These are phyloP conservation scores for Torulaspora pretoriensis DNA, from an alignment of 1,139 yeast species.

Conservation along the genomic window DNA sequence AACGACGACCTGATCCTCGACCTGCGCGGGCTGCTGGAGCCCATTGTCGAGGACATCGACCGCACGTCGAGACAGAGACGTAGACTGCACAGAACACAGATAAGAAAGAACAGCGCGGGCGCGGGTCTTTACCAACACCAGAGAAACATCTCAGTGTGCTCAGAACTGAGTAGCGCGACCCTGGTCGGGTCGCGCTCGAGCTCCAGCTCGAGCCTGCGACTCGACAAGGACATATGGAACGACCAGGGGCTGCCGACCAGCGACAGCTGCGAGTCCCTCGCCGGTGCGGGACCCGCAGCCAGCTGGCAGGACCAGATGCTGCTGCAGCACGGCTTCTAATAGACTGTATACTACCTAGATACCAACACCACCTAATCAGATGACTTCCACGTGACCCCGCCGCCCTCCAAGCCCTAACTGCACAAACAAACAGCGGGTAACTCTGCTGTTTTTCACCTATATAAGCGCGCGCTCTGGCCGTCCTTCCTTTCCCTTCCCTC, in stretches of 20 bases:
- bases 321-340: slow-evolving; percentile 10
- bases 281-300: not conserved
- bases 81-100: slow-evolving; percentile 16
- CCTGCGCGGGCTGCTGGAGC: slow-evolving; percentile 53
- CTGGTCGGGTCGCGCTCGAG: slow-evolving; percentile 13
- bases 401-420: not conserved
- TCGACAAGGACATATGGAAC: slow-evolving; percentile 11
- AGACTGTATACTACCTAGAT: not conserved
- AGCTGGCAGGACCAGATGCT: slow-evolving; percentile 12
- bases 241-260: slow-evolving; percentile 2
- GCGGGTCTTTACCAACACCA: slow-evolving; percentile 17
- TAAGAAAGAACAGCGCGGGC: slow-evolving; percentile 11
- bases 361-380: not conserved
- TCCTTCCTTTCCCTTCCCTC: not conserved
- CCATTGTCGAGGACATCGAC: slow-evolving; percentile 56
- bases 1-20: slow-evolving; percentile 50
- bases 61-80: slow-evolving; percentile 29
- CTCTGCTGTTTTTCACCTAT: not conserved
- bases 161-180: slow-evolving; percentile 26
- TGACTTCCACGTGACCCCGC: not conserved
- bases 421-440: slow-evolving; percentile 1
- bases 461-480: not conserved
- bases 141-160: slow-evolving; percentile 24
- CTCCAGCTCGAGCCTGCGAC: slow-evolving; percentile 7
- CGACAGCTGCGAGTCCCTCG: slow-evolving; percentile 6